These are phyloP conservation scores for Sporobolus alterniflorus DNA, from an alignment of 202 grass and related monocot species.

Conservation along the genomic window DNA sequence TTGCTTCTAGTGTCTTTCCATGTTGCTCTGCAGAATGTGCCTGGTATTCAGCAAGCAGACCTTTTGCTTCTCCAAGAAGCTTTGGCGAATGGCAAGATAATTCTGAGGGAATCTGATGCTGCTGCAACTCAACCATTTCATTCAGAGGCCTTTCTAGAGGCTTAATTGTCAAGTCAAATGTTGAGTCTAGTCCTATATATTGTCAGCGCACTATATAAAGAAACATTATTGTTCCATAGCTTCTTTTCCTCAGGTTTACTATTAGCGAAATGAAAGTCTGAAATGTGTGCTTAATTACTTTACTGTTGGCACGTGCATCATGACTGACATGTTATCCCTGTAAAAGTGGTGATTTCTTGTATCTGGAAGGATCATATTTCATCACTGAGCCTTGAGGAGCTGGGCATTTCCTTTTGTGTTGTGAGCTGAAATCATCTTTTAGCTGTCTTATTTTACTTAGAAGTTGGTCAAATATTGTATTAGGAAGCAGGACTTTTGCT, in stretches of 20 bases:
- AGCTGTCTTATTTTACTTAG: too few species aligned
- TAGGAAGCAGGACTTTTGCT: background rate
- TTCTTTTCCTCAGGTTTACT: background rate
- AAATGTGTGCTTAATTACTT: too few species aligned
- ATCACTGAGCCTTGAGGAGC: too few species aligned
- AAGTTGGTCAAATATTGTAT: too few species aligned
- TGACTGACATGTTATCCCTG: too few species aligned
- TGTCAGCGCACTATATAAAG: background rate
- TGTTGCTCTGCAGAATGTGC: background rate
- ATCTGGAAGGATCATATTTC: too few species aligned
- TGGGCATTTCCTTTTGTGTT: too few species aligned
- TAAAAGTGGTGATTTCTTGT: too few species aligned
- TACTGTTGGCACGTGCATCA: too few species aligned
- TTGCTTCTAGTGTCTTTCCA: slow-evolving; percentile 38
- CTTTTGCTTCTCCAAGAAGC: slow-evolving; percentile 1
- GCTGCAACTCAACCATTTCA: slow-evolving; percentile 42
- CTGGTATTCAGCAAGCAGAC: background rate
- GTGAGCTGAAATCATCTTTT: too few species aligned
- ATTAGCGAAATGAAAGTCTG: too few species aligned
- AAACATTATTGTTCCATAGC: background rate
- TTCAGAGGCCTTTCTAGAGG: slow-evolving; percentile 16
- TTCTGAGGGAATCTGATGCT: slow-evolving; percentile 31
- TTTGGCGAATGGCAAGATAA: slow-evolving; percentile 32
- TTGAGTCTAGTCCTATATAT: too few species aligned
- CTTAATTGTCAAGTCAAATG: background rate